phyloP scores from a whole-genome alignment of 805 yeast species.

The Myxozyma neglecta region DNA sequence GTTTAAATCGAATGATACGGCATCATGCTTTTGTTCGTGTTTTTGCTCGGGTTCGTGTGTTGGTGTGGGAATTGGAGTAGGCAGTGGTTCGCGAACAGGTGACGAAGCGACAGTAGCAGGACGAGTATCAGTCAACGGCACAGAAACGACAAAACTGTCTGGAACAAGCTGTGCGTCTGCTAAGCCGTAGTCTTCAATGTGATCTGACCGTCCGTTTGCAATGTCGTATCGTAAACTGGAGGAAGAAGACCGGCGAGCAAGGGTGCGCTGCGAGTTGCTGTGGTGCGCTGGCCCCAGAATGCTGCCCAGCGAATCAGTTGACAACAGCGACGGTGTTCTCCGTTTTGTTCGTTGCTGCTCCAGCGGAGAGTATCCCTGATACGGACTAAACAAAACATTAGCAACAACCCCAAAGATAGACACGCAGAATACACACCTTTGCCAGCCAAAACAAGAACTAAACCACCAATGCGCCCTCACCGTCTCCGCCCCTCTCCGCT shows the following conservation, averaged over 20 bases:
- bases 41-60: background rate
- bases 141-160: slow-evolving; percentile 26
- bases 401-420: background rate
- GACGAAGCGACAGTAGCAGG: background rate
- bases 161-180: slow-evolving; percentile 28
- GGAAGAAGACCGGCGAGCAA: background rate
- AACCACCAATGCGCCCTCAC: background rate
- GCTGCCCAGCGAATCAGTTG: slow-evolving; percentile 8
- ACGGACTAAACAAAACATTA: too few species aligned
- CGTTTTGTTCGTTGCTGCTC: background rate
- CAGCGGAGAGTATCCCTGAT: too few species aligned
- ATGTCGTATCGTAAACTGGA: slow-evolving; percentile 1
- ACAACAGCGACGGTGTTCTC: slow-evolving; percentile 10
- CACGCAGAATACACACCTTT: background rate
- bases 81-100: background rate
- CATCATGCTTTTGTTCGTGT: background rate
- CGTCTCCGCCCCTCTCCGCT: background rate
- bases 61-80: background rate
- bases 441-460: background rate
- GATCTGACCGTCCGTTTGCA: background rate
- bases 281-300: slow-evolving; percentile 4
- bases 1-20: background rate
- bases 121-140: slow-evolving; percentile 16
- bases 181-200: slow-evolving; percentile 18
- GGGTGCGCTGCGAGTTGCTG: background rate